Base-by-base conservation (phyloP, 106 monocot species). In the Apostasia shenzhenica region DNA sequence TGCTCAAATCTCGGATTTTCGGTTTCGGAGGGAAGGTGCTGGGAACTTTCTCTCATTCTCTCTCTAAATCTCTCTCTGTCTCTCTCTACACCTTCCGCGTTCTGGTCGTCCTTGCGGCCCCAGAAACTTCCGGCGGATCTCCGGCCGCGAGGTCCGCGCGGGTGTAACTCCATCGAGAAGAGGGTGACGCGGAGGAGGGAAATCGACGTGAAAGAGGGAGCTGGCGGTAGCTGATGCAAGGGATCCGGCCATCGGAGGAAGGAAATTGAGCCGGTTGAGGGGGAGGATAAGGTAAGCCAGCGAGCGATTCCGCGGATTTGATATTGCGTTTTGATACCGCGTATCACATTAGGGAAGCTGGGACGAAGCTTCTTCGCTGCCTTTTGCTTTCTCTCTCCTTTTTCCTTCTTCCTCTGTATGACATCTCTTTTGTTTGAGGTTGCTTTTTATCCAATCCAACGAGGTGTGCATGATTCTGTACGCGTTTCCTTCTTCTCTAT, bases 41-140 rank as follows among this genome's bases (percentile, higher is more conserved):
- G 26, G 48, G 65, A 65, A 65, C 48, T 48, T 65, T 62, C 62
- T 44, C 56, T 3, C n/a, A n/a, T 14, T 8, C n/a, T 56, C 51
- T 52, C 51, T 52, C 51, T 52, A 5, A 52, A 7, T 10, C 5
- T 1, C 10, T 52, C 51, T 52, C 51, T 41, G 0, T 65, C 64
- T 48, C 64, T 64, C 62, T 48, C 14, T 14, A 14, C 55, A 14
- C 55, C n/a, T 59, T 41, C 1, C 0, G 3, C 40, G 8, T 8
- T 59, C 6, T 59, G 8, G 59, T 39, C 43, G 45, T 43, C 62
- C 62, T 8, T 13, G 62, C 8, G 44, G 45, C 12, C 44, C 45
- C 2, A 13, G 62, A 62, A 62, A 62, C 12, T 62, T 45, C 43
- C 13, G 43, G 62, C 4, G 62, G 62, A 62, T 62, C 62, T 45